These are phyloP conservation scores for Aspergillus bridgeri DNA, from an alignment of 495 filamentous ascomycete genomes.

Conservation along the genomic window DNA sequence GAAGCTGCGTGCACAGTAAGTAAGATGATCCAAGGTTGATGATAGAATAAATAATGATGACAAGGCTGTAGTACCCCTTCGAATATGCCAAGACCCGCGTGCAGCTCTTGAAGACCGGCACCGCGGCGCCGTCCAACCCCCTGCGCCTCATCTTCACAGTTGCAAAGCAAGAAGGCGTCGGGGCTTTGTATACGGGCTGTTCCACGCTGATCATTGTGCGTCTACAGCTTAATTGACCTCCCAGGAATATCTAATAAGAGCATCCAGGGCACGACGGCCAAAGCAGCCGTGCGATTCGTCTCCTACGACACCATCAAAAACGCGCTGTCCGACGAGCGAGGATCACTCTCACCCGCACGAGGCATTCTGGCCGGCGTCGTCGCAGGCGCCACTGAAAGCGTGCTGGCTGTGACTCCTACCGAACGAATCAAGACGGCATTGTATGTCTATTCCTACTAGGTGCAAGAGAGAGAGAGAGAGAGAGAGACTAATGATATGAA, in stretches of 20 bases:
- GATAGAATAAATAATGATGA: background rate
- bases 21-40: no score
- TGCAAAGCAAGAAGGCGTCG: slow-evolving; percentile 50
- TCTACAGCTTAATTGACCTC: no score
- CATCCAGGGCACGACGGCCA: slow-evolving; percentile 50
- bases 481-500: background rate
- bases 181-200: slow-evolving; percentile 62
- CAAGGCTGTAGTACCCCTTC: slow-evolving; percentile 55
- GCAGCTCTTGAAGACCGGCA: slow-evolving; percentile 49
- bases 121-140: slow-evolving; percentile 45
- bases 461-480: background rate
- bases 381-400: slow-evolving; percentile 56
- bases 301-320: slow-evolving; percentile 64
- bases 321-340: slow-evolving; percentile 54
- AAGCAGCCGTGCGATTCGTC: slow-evolving; percentile 64
- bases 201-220: slow-evolving; percentile 50
- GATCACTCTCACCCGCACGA: slow-evolving; percentile 49
- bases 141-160: slow-evolving; percentile 49
- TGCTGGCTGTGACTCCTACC: slow-evolving; percentile 60
- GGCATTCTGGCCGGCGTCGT: slow-evolving; percentile 62
- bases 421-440: slow-evolving; percentile 68
- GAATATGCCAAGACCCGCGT: slow-evolving; percentile 66
- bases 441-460: slow-evolving; percentile 9
- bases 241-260: no score
- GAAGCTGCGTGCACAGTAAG: slow-evolving; percentile 50